phyloP scores from a whole-genome alignment of 2,329 filamentous ascomycete genomes.

The Mycosphaerella sp. region DNA sequence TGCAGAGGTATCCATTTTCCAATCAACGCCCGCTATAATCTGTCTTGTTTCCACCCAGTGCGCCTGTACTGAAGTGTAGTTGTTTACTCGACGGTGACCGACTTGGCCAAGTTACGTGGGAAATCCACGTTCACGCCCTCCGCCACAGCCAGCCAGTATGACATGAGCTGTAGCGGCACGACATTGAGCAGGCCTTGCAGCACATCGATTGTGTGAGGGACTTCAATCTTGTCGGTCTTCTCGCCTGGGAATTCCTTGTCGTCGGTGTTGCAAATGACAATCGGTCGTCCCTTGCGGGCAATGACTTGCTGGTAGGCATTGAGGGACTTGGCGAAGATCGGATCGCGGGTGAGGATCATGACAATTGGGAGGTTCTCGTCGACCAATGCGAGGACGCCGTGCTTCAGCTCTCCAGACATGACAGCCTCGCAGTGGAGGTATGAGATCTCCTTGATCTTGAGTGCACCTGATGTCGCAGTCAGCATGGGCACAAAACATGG shows the following conservation, averaged over 20 bases:
- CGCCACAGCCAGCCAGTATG: conserved; percentile 96
- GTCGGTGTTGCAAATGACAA: conserved; percentile 91
- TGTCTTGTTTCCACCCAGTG: neutral
- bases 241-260: conserved; percentile 84
- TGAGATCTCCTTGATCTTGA: conserved; percentile 99
- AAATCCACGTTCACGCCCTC: conserved; percentile 98
- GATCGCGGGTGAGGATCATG: conserved; percentile 96
- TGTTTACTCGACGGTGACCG: conserved; percentile 91
- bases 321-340: conserved; percentile 96
- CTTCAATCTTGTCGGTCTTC: conserved; percentile 94
- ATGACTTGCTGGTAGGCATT: conserved; percentile 99
- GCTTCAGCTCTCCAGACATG: conserved; percentile 99
- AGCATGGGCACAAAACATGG: conserved; percentile 22
- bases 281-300: conserved; percentile 89
- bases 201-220: conserved; percentile 89
- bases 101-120: conserved; percentile 97
- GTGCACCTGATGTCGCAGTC: conserved; percentile 52
- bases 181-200: conserved; percentile 97
- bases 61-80: neutral
- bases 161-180: conserved; percentile 93
- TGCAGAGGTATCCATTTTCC: conserved; percentile 7
- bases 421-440: conserved; percentile 99
- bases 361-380: conserved; percentile 99
- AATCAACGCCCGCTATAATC: conserved; percentile 2
- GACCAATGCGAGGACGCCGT: conserved; percentile 93